phyloP scores from a whole-genome alignment of 805 yeast species.

The Starmera pachycereana region DNA sequence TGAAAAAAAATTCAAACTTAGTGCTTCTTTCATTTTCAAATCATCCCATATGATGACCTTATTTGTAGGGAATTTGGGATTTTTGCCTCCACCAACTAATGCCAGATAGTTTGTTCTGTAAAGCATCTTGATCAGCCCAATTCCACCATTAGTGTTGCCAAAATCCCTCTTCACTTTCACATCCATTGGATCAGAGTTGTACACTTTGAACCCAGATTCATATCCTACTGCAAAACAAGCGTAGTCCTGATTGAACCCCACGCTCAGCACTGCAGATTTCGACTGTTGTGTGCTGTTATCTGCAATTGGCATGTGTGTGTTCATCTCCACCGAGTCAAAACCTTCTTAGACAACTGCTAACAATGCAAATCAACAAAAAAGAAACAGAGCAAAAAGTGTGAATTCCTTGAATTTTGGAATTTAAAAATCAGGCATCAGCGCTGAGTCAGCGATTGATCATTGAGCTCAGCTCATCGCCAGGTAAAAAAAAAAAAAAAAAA shows the following conservation, averaged over 20 bases:
- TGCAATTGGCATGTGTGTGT: no score
- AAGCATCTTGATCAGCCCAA: constrained; percentile 72
- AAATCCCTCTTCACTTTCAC: constrained; percentile 54
- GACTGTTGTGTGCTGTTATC: no score
- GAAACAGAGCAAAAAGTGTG: no score
- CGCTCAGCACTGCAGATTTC: constrained; percentile 4
- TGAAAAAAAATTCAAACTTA: constrained; percentile 64
- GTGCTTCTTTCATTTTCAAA: constrained; percentile 60
- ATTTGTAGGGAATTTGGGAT: constrained; percentile 69
- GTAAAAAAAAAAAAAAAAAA: no score
- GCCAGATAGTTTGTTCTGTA: constrained; percentile 88
- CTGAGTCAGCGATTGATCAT: no score
- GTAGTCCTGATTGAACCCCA: constrained; percentile 73
- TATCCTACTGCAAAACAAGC: constrained; percentile 82
- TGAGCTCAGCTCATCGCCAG: no score
- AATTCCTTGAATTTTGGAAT: no score
- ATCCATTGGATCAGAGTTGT: constrained; percentile 81
- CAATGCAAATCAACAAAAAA: no score
- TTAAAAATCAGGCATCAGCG: no score
- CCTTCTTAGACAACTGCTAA: no score
- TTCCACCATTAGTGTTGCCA: constrained; percentile 34
- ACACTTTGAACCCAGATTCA: constrained; percentile 75
- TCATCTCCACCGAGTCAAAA: no score
- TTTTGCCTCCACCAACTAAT: constrained; percentile 80
- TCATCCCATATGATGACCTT: constrained; percentile 91